Conservation (phyloP, 2,329 filamentous ascomycete genomes). For the Exophiala mesophila region DNA sequence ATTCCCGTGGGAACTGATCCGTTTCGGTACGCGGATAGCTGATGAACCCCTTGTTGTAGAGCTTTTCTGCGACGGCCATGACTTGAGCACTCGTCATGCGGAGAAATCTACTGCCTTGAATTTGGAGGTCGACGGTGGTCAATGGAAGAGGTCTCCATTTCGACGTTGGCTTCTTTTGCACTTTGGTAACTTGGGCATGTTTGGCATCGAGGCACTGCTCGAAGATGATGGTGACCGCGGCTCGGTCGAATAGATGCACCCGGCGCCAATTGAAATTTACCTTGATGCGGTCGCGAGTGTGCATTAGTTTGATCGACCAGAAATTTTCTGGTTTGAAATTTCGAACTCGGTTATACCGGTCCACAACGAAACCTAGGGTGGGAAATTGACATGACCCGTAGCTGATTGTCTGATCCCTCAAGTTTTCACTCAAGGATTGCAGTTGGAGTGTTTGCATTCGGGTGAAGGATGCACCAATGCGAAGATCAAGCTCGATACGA, state of each 20-base stretch:
- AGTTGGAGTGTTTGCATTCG: conserved; percentile 77
- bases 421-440: conserved; percentile 62
- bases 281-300: conserved; percentile 69
- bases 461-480: conserved; percentile 90
- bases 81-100: conserved; percentile 87
- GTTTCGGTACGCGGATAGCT: conserved; percentile 97
- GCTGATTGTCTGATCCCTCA: conserved; percentile 66
- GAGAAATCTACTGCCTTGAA: conserved; percentile 83
- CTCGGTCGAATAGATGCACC: conserved; percentile 79
- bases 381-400: conserved; percentile 97
- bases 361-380: conserved; percentile 92
- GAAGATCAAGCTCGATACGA: conserved; percentile 84
- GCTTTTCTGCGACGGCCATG: conserved; percentile 76
- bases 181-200: conserved; percentile 72
- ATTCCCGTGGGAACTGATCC: conserved; percentile 86
- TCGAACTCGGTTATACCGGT: conserved; percentile 87
- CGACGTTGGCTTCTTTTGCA: conserved; percentile 83
- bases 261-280: conserved; percentile 82
- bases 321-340: conserved; percentile 91
- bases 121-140: conserved; percentile 94
- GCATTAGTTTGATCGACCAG: conserved; percentile 84
- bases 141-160: conserved; percentile 92
- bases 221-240: conserved; percentile 73
- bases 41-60: conserved; percentile 94
- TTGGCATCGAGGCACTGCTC: conserved; percentile 77